These are phyloP conservation scores for Periconia sp. DNA, from an alignment of 2,329 filamentous ascomycete genomes.

Conservation along the genomic window DNA sequence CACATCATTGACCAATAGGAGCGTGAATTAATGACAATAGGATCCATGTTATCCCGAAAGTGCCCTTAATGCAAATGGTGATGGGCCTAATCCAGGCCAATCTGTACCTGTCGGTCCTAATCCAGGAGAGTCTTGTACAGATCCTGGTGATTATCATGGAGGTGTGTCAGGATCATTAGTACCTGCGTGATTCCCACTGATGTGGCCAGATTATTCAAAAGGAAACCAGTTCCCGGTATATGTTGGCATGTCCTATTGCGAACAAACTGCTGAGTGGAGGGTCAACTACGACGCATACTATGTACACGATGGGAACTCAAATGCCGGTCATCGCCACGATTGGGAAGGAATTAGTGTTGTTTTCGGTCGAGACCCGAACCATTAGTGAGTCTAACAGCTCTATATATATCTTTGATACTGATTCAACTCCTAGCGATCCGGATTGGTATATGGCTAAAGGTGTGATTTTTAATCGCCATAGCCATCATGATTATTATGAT, in stretches of 20 bases:
- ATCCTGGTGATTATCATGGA: conserved; percentile 1
- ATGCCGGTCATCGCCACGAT: background rate
- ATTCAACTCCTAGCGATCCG: background rate
- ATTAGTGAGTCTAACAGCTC: conserved; percentile 2
- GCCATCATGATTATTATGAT: background rate
- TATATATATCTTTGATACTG: no score
- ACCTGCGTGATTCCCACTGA: background rate
- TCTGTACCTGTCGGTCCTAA: background rate
- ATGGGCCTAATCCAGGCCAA: conserved; percentile 3
- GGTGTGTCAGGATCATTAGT: no score
- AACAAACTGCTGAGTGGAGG: conserved; percentile 2
- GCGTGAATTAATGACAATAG: background rate
- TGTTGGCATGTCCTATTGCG: background rate
- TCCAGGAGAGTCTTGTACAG: background rate
- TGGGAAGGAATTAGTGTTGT: conserved; percentile 2
- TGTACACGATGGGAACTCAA: conserved; percentile 1
- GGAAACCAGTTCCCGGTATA: conserved; percentile 3
- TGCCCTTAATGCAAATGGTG: background rate
- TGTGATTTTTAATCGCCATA: conserved; percentile 4
- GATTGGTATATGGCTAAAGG: conserved; percentile 2
- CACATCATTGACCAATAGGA: no score
- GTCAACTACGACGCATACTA: conserved; percentile 7
- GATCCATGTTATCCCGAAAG: conserved; percentile 5
- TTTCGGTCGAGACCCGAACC: background rate
- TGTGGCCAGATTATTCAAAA: conserved; percentile 1